Evolutionary conservation across 768 basidiomycete genomes (phyloP).

Genomic region (Calocybe cyanea): DNA sequence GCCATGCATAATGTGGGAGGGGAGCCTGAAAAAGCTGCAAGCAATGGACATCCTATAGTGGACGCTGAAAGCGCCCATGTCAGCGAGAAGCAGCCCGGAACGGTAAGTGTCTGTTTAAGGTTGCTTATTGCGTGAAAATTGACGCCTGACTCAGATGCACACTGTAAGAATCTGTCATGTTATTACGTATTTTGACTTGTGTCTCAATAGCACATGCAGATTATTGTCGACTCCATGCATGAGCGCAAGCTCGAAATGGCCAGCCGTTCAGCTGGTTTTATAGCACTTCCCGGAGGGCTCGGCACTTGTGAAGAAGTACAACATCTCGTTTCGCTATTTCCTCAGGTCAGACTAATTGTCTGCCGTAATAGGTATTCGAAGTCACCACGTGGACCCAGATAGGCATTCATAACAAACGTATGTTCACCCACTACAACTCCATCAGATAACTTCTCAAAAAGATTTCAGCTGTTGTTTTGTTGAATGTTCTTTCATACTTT

Average conservation of each 20-base stretch:
- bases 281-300: constrained; percentile 90
- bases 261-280: constrained; percentile 69
- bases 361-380: constrained; percentile 63
- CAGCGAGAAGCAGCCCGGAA: constrained; percentile 19
- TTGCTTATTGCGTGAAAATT: neutral
- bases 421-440: neutral
- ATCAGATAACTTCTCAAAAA: neutral
- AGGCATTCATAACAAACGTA: constrained; percentile 83
- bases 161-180: constrained; percentile 14
- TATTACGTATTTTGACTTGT: no score
- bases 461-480: constrained; percentile 67
- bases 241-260: constrained; percentile 94
- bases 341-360: neutral
- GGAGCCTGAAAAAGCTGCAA: constrained; percentile 47
- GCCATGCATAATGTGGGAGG: constrained; percentile 71
- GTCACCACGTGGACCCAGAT: constrained; percentile 94
- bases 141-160: constrained; percentile 5
- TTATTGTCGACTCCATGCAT: constrained; percentile 80
- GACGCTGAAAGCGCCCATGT: constrained; percentile 18
- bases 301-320: constrained; percentile 92
- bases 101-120: neutral
- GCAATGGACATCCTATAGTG: constrained; percentile 18
- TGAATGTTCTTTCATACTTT: constrained; percentile 86
- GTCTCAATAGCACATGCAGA: constrained; percentile 28
- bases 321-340: neutral